A percentile compares a stretch with the other conserved stretches of the same genome.
These are phyloP conservation scores for Septoria petroselini DNA, from an alignment of 2,329 filamentous ascomycete species.

Conservation along the genomic window DNA sequence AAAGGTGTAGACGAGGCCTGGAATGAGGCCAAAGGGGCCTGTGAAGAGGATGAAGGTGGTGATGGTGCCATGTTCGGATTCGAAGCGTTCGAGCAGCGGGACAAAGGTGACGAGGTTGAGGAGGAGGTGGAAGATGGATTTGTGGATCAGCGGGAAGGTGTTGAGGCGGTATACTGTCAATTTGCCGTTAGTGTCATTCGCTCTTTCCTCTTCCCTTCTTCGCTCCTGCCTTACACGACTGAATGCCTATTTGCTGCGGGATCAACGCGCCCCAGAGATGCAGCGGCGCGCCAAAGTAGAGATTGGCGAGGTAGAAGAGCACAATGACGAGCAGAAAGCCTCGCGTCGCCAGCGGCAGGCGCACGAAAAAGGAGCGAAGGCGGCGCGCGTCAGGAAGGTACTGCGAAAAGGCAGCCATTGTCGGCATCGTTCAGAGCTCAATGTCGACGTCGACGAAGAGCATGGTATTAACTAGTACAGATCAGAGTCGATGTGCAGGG, in stretches of 20 bases:
- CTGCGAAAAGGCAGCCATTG: slow-evolving; percentile 12
- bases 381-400: slow-evolving; percentile 63
- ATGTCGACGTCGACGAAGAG: too few relatives aligned
- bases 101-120: slow-evolving; percentile 77
- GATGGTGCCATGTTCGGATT: slow-evolving; percentile 86
- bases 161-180: slow-evolving; percentile 81
- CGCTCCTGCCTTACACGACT: slow-evolving; percentile 61
- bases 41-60: slow-evolving; percentile 84
- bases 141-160: slow-evolving; percentile 84
- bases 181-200: too few relatives aligned
- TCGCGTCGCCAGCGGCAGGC: slow-evolving; percentile 85
- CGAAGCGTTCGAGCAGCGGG: slow-evolving; percentile 90
- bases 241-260: slow-evolving; percentile 69
- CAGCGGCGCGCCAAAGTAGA: slow-evolving; percentile 65
- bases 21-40: slow-evolving; percentile 63
- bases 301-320: slow-evolving; percentile 64
- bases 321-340: slow-evolving; percentile 64
- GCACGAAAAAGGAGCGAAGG: slow-evolving; percentile 74
- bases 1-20: slow-evolving; percentile 75
- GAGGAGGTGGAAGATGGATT: slow-evolving; percentile 73
- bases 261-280: slow-evolving; percentile 71
- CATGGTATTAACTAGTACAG: too few relatives aligned
- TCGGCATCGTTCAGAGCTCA: too few relatives aligned
- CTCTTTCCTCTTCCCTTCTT: too few relatives aligned
- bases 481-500: too few relatives aligned